phyloP scores from a whole-genome alignment of 2,329 filamentous ascomycete genomes.

The Arachnopeziza araneosa region DNA sequence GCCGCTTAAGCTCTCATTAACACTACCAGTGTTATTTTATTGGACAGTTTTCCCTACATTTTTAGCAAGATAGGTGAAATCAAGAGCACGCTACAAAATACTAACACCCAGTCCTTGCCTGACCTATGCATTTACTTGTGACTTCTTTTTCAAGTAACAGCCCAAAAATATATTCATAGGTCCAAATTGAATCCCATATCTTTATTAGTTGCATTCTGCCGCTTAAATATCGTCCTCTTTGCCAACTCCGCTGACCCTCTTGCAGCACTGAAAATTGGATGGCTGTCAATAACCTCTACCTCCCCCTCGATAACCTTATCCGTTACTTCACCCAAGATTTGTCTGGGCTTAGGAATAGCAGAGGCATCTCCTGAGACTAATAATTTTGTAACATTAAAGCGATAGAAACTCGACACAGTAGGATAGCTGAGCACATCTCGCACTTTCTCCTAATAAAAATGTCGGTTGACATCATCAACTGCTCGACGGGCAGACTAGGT shows the following conservation, averaged over 20 bases:
- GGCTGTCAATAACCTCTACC: not conserved
- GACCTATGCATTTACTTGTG: no score
- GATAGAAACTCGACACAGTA: not conserved
- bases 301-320: not conserved
- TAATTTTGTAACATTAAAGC: not conserved
- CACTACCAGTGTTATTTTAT: no score
- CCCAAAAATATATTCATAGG: not conserved
- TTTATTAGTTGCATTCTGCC: not conserved
- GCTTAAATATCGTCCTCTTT: not conserved
- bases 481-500: no score
- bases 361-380: conserved; percentile 1
- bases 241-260: conserved; percentile 1
- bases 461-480: no score
- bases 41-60: no score
- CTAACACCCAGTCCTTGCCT: no score
- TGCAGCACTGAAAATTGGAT: conserved; percentile 1
- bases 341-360: not conserved
- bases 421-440: not conserved
- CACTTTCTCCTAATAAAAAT: not conserved
- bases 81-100: no score
- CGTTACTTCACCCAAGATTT: not conserved
- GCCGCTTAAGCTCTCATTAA: no score
- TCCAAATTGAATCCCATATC: not conserved
- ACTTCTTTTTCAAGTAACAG: not conserved
- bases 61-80: no score